Conservation (phyloP, 345 rosid genomes). For the Eucalyptus paniculata region DNA sequence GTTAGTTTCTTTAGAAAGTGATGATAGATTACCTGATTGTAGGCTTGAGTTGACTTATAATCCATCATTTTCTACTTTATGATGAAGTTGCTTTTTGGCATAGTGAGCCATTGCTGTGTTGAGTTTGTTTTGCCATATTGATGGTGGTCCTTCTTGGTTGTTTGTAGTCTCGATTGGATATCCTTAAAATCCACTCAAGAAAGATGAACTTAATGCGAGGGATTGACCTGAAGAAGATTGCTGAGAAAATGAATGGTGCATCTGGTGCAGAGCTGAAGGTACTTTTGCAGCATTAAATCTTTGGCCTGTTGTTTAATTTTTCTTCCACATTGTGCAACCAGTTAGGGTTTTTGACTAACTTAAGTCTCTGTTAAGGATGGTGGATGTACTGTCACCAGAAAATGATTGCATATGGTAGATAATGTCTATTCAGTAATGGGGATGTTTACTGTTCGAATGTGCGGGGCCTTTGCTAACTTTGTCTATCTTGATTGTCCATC, state of each 20-base stretch:
- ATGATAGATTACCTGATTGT: background rate
- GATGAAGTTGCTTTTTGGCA: background rate
- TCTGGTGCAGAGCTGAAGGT: conserved; percentile 99
- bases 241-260: conserved; percentile 98
- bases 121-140: background rate
- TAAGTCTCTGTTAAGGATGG: background rate
- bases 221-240: conserved; percentile 94
- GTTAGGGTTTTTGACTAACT: background rate
- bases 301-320: background rate
- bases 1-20: background rate
- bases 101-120: background rate
- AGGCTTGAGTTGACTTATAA: background rate
- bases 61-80: background rate
- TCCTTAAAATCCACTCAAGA: conserved; percentile 94
- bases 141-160: background rate
- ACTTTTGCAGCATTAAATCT: background rate
- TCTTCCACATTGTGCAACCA: background rate
- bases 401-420: background rate
- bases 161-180: conserved; percentile 86
- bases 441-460: background rate
- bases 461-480: background rate
- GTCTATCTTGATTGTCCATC: background rate
- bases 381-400: background rate
- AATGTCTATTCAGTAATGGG: background rate
- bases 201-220: conserved; percentile 98